Evolutionary conservation across 805 yeast genomes (phyloP), one percentile per base, ranked within the genome.

Genomic region (Candida ovalis): DNA sequence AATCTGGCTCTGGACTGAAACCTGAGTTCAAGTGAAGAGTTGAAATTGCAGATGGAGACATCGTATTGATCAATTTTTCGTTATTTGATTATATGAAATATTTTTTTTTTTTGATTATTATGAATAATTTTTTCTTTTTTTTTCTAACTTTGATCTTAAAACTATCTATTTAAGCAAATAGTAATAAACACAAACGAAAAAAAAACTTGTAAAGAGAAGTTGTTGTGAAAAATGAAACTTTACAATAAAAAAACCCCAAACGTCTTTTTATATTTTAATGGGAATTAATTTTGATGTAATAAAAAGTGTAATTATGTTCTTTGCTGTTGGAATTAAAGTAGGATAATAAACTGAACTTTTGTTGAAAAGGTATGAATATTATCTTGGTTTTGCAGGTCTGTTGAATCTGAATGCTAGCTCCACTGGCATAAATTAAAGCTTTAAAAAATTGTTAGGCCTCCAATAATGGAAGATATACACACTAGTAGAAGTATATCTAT

Each of bases 301-400:
- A 7, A 30, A 27, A 30, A 30, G 15, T 30, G 15, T 30, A 24
- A 24, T 27, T 42, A 9, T 36, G 12, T 37, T 2, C 13, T 15
- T 23, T 12, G 21, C 9, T 17, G n/a, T 18, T 24, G 33, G 9
- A 40, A n/a, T n/a, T 8, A 18, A 18, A 17, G 19, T 17, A 35
- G 5, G 38, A 18, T 17, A 35, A 35, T 35, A 18, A 13, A 35
- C 12, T 17, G 17, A 40, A n/a, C 4, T 18, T 17, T 30, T 28
- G 46, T 13, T 43, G 9, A 37, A 24, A 35, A 30, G 17, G 24
- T 27, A 27, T n/a, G 46, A 49, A 51, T 54, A 53, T 64, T 64
- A 64, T 64, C 68, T 59, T 48, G 68, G 66, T 62, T 59, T 63
- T 45, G 67, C 63, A 47, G 65, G 67, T 51, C 54, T 62, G 59